These are phyloP conservation scores for Alternaria burnsii DNA, from an alignment of 2,329 filamentous ascomycete genomes.

Conservation along the genomic window DNA sequence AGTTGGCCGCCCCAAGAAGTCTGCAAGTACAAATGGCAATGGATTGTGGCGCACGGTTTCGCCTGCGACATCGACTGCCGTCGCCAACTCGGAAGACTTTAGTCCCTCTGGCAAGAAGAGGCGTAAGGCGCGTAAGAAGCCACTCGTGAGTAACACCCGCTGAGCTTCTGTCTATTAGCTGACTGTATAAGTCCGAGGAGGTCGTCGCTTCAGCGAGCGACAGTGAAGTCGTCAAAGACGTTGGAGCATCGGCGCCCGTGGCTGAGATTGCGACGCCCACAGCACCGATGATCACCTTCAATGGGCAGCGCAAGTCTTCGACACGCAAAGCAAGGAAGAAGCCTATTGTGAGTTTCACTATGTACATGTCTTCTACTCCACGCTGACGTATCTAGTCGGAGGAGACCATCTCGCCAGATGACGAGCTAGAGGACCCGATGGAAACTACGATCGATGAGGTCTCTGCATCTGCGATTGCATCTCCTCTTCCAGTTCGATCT, in stretches of 20 bases:
- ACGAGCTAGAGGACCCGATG: slow-evolving; percentile 39
- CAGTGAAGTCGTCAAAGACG: slow-evolving; percentile 31
- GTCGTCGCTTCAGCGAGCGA: slow-evolving; percentile 42
- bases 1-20: slow-evolving; percentile 37
- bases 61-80: slow-evolving; percentile 26
- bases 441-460: slow-evolving; percentile 24
- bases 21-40: slow-evolving; percentile 37
- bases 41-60: slow-evolving; percentile 24
- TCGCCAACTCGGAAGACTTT: slow-evolving; percentile 30
- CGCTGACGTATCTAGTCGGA: slow-evolving; percentile 34
- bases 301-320: slow-evolving; percentile 37
- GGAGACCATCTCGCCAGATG: slow-evolving; percentile 41
- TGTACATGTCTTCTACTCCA: neutral
- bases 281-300: slow-evolving; percentile 22
- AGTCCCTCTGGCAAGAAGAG: slow-evolving; percentile 39
- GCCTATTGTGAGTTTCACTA: slow-evolving; percentile 35
- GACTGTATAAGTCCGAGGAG: slow-evolving; percentile 40
- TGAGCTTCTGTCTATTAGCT: slow-evolving; percentile 3
- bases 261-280: slow-evolving; percentile 21
- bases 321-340: slow-evolving; percentile 41
- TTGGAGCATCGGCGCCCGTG: slow-evolving; percentile 11
- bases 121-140: slow-evolving; percentile 40
- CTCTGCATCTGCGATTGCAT: slow-evolving; percentile 22
- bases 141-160: slow-evolving; percentile 28
- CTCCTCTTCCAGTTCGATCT: slow-evolving; percentile 35